Evolutionary conservation across 768 basidiomycete species (phyloP), one percentile per base, ranked within the genome.

Genomic region (Scleroderma bovista): DNA sequence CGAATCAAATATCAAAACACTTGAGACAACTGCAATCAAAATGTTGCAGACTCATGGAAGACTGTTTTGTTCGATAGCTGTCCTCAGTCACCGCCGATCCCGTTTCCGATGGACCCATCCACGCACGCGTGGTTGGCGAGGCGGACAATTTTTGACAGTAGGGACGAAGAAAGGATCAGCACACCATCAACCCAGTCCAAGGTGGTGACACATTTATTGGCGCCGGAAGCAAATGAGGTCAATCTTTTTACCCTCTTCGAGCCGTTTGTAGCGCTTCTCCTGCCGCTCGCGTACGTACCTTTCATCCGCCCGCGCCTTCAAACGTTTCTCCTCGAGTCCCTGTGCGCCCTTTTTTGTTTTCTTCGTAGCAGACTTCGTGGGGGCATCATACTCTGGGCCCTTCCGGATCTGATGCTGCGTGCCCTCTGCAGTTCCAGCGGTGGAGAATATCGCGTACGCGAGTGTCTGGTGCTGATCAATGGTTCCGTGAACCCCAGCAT

Each of bases 61-160:
- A 59, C 60, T 2, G 64, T 74, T 11, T 26, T 64, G 0, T 79
- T 81, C 46, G 62, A 68, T 3, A 47, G 46, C 55, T 79, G 19
- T 50, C 43, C 40, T 69, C 72, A 22, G 58, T 64, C 7, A 73
- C 74, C 44, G 66, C n/a, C n/a, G n/a, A n/a, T n/a, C 50, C 46
- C 96, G 86, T 50, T 90, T 75, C 60, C 93, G 84, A 70, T 98
- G 95, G 1, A 98, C 89, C 96, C 96, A 99, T 56, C 95, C 96
- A 52, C 80, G 88, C 10, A 96, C 83, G 37, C 88, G 78, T 83
- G 67, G 20, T 72, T 60, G 17, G 65, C 67, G 31, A 90, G 75
- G 51, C 76, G 73, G 23, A 67, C 73, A 52, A 92, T 81, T 70
- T 93, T 92, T 29, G 81, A 70, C 89, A 91, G 53, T 22, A 49